A percentile compares a stretch with the other conserved stretches of the same genome.
Conservation (phyloP, 768 basidiomycete species). For the Xerocomus spinulosus region DNA sequence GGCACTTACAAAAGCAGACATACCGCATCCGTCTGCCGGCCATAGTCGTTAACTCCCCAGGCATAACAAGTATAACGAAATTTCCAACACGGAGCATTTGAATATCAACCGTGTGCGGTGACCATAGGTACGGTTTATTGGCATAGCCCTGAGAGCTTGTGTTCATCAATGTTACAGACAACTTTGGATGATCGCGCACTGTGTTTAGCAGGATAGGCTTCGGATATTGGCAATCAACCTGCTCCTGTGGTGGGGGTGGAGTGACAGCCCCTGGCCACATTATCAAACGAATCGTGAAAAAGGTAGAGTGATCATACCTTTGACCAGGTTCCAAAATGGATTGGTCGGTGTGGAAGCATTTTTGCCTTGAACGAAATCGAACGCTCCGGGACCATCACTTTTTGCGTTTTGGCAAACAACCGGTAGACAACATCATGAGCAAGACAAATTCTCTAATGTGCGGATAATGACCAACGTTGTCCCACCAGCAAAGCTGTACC, state of each 20-base stretch:
- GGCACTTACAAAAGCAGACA: constrained; percentile 24
- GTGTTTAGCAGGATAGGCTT: constrained; percentile 79
- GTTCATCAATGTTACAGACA: constrained; percentile 15
- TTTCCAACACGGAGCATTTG: constrained; percentile 77
- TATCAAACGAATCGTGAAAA: background rate
- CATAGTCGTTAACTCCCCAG: constrained; percentile 82
- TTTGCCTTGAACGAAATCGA: constrained; percentile 73
- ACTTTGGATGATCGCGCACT: background rate
- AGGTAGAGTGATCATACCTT: constrained; percentile 36
- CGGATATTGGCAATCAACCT: constrained; percentile 67
- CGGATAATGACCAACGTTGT: constrained; percentile 57
- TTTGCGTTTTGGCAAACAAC: background rate
- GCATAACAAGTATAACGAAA: constrained; percentile 69
- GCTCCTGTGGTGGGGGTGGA: constrained; percentile 55
- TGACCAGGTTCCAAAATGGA: constrained; percentile 78
- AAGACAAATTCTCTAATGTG: background rate
- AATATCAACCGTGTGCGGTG: constrained; percentile 65
- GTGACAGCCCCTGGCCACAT: constrained; percentile 40
- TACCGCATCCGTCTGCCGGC: constrained; percentile 71
- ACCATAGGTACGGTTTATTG: constrained; percentile 67
- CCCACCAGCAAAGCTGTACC: constrained; percentile 74
- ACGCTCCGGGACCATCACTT: constrained; percentile 68
- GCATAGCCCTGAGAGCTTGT: constrained; percentile 50
- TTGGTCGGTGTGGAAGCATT: constrained; percentile 63
- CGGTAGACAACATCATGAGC: background rate